Evolutionary conservation across 2,329 filamentous ascomycete species (phyloP).

Genomic region (Fusarium globosum): DNA sequence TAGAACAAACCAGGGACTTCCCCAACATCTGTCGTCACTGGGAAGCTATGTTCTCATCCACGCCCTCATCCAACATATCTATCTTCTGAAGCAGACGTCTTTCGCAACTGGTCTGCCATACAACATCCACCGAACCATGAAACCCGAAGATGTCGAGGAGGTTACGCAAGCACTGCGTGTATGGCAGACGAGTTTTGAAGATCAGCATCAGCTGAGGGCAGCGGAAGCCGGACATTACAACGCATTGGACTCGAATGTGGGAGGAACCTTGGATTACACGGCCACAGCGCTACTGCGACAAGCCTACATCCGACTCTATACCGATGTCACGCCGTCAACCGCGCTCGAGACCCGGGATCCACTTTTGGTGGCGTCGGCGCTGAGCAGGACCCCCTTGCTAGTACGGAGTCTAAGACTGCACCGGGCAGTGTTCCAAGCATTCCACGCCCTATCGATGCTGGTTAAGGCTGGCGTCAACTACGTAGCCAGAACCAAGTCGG

Average conservation of each 20-base stretch:
- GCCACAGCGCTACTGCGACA: constrained; percentile 69
- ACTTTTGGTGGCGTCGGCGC: constrained; percentile 68
- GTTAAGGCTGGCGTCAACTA: constrained; percentile 73
- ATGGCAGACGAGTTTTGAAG: constrained; percentile 70
- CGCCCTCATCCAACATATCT: constrained; percentile 78
- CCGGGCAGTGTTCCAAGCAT: constrained; percentile 73
- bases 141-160: constrained; percentile 67
- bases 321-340: constrained; percentile 71
- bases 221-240: constrained; percentile 60
- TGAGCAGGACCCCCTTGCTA: constrained; percentile 68
- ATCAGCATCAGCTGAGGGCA: constrained; percentile 62
- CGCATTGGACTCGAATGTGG: constrained; percentile 62
- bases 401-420: constrained; percentile 69
- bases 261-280: constrained; percentile 74
- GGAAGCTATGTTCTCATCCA: constrained; percentile 80
- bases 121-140: constrained; percentile 62
- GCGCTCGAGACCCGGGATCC: constrained; percentile 74
- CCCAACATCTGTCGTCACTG: constrained; percentile 65
- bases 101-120: constrained; percentile 62
- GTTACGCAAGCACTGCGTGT: constrained; percentile 64
- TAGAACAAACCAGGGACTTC: constrained; percentile 60
- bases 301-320: constrained; percentile 73
- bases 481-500: constrained; percentile 69
- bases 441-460: constrained; percentile 75
- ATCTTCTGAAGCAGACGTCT: constrained; percentile 72